Conservation (phyloP, 345 rosid species). For the Conringia planisiliqua region DNA sequence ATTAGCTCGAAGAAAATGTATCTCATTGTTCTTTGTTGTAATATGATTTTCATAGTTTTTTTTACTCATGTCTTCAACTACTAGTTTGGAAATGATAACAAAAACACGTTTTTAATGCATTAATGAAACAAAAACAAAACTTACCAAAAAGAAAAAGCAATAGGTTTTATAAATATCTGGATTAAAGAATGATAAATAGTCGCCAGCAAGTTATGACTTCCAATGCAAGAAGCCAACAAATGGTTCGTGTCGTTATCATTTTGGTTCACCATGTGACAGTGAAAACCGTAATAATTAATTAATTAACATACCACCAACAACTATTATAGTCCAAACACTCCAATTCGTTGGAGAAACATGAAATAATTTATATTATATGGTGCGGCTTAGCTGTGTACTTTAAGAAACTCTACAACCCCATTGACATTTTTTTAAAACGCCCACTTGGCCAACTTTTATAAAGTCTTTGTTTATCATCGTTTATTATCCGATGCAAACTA, state of each 20-base stretch:
- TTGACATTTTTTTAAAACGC: neutral
- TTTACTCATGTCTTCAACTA: neutral
- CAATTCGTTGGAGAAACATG: constrained; percentile 15
- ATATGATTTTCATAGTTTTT: neutral
- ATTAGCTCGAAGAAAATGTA: neutral
- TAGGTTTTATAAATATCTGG: neutral
- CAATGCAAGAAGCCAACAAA: constrained; percentile 16
- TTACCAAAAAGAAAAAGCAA: neutral
- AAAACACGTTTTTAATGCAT: constrained; percentile 5
- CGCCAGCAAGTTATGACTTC: constrained; percentile 13
- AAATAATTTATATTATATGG: constrained; percentile 5
- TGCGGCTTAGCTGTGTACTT: constrained; percentile 32
- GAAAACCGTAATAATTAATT: constrained; percentile 1
- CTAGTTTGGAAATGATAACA: neutral
- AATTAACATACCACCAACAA: constrained; percentile 21
- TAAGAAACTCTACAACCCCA: constrained; percentile 1
- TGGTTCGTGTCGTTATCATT: constrained; percentile 12
- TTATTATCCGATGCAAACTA: neutral
- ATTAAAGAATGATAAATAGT: constrained; percentile 8
- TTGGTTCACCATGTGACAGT: constrained; percentile 14
- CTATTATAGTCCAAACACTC: constrained; percentile 10
- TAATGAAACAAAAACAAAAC: neutral
- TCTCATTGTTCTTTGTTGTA: neutral
- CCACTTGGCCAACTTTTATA: neutral
- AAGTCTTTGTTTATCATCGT: constrained; percentile 10